Base-by-base conservation (phyloP, 1,139 yeast species). In the Suhomyces kunorum region DNA sequence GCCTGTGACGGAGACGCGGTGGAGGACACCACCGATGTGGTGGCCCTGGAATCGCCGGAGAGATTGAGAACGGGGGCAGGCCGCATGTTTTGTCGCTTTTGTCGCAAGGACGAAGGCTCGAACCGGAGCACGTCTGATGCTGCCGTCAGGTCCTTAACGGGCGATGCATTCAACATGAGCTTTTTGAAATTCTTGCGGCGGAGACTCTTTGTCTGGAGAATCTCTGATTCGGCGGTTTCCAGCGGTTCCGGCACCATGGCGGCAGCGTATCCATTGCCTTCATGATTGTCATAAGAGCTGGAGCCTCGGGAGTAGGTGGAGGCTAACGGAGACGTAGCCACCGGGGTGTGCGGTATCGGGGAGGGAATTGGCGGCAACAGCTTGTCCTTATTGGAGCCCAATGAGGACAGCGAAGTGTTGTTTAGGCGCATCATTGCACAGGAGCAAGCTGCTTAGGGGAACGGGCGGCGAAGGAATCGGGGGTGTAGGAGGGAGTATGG, bases 161-260 rank as follows among this genome's bases (percentile, higher is more conserved):
- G 48, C 29, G 50, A 42, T 12, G 48, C 38, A 4, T 62, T 64
- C 29, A 87, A 65, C 24, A 84, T 79, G 32, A 87, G 70, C 46
- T 85, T 76, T 59, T 88, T 88, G 58, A 85, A 70, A 58, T 88
- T 88, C 51, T 85, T 79, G 41, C 96, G 74, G 48, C 78, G 79
- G 46, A 87, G 63, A 4, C 92, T 74, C 56, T 80, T 83, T 28
- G 82, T 51, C 67, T 76, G 59, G 62, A 76, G 54, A 26, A 70
- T 53, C 26, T 45, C 48, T 25, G 36, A 8, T 8, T 38, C 30
- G 1, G 36, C 25, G 9, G 36, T 14, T 7, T 15, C 28, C 4
- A 28, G 34, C 15, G 15, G 14, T 2, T 17, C 34, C 16, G 17
- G 33, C 9, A 22, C 26, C 24, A 8, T 8, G 16, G 14, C 9